These are phyloP conservation scores for Myriosclerotinia scirpicola DNA, from an alignment of 2,329 filamentous ascomycete genomes.

Conservation along the genomic window DNA sequence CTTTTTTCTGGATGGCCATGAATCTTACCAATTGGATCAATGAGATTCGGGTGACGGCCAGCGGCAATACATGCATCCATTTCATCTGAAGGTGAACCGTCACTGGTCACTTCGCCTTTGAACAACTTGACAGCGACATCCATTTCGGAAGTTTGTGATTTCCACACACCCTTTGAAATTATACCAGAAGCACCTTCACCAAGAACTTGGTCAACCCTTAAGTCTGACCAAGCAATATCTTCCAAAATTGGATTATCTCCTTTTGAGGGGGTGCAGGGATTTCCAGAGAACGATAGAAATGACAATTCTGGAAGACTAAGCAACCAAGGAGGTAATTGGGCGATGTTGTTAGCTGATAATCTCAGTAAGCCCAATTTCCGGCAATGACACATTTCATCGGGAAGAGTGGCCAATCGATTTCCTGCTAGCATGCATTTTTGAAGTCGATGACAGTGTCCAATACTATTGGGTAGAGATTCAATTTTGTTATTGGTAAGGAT, in stretches of 20 bases:
- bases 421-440: slow-evolving; percentile 53
- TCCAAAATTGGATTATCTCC: slow-evolving; percentile 39
- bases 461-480: slow-evolving; percentile 43
- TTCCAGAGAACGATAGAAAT: slow-evolving; percentile 50
- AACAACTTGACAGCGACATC: slow-evolving; percentile 52
- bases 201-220: slow-evolving; percentile 45
- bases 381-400: slow-evolving; percentile 47
- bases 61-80: slow-evolving; percentile 50
- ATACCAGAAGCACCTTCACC: slow-evolving; percentile 50
- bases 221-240: slow-evolving; percentile 45
- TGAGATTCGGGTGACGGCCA: slow-evolving; percentile 49
- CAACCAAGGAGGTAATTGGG: slow-evolving; percentile 46
- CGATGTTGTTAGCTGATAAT: slow-evolving; percentile 47
- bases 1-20: slow-evolving; percentile 44
- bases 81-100: slow-evolving; percentile 51
- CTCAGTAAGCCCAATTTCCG: slow-evolving; percentile 47
- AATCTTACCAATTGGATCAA: slow-evolving; percentile 48
- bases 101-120: slow-evolving; percentile 49
- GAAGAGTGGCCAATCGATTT: slow-evolving; percentile 46
- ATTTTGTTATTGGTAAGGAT: slow-evolving; percentile 51
- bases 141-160: slow-evolving; percentile 35
- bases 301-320: slow-evolving; percentile 48
- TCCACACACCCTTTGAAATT: slow-evolving; percentile 47
- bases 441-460: slow-evolving; percentile 46
- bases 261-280: slow-evolving; percentile 44